Percentiles rank a stretch among this genome's conserved stretches.
These are phyloP conservation scores for Amanita fuliginea DNA, from an alignment of 768 basidiomycete genomes.

Conservation along the genomic window DNA sequence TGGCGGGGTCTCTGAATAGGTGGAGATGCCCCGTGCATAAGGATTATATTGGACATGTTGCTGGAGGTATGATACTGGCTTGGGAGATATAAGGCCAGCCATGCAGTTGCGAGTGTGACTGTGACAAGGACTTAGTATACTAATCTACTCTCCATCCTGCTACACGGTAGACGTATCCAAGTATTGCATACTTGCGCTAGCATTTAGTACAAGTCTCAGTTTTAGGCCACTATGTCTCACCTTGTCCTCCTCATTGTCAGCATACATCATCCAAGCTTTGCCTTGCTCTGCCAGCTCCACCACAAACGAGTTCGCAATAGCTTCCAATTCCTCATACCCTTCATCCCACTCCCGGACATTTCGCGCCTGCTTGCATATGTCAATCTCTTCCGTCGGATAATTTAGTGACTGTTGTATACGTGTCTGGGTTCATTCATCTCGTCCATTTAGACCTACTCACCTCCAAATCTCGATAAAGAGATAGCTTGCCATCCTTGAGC, in stretches of 20 bases:
- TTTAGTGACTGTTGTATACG: slow-evolving; percentile 23
- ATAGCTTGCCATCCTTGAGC: slow-evolving; percentile 33
- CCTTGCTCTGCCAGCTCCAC: slow-evolving; percentile 44
- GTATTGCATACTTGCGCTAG: slow-evolving; percentile 28
- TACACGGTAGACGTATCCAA: slow-evolving; percentile 35
- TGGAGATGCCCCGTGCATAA: slow-evolving; percentile 42
- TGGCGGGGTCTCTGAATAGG: slow-evolving; percentile 56
- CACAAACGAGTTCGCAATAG: slow-evolving; percentile 57
- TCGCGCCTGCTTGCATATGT: slow-evolving; percentile 33
- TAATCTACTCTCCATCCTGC: slow-evolving; percentile 19
- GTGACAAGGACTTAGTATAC: no score
- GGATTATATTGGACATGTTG: slow-evolving; percentile 45
- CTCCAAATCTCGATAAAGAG: slow-evolving; percentile 41
- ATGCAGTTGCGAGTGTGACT: slow-evolving; percentile 25
- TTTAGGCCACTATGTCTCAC: slow-evolving; percentile 17
- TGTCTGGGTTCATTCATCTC: slow-evolving; percentile 1
- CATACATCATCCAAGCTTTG: slow-evolving; percentile 44
- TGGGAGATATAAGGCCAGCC: slow-evolving; percentile 56
- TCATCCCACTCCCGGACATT: slow-evolving; percentile 52
- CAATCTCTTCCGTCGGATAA: slow-evolving; percentile 28
- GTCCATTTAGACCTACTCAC: slow-evolving; percentile 19
- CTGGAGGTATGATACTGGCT: slow-evolving; percentile 54
- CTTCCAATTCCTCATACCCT: slow-evolving; percentile 55
- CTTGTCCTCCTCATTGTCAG: slow-evolving; percentile 57
- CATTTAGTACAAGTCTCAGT: not conserved